Percentiles rank a stretch among this genome's conserved stretches.
Evolutionary conservation across 2,329 filamentous ascomycete species (phyloP).

Genomic region (Cryphonectria carpinicola): DNA sequence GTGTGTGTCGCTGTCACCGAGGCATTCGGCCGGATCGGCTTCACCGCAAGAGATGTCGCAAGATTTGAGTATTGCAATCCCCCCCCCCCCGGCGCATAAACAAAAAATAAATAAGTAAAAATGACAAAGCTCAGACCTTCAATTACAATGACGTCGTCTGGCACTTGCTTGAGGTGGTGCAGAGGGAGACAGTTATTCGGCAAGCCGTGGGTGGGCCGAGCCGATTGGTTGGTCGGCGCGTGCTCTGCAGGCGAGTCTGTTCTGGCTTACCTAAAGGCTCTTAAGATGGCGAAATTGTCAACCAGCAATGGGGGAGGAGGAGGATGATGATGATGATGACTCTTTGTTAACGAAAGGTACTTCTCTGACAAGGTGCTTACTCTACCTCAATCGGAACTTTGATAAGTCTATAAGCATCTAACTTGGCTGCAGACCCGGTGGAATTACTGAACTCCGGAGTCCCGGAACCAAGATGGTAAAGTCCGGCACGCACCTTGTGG

Average conservation of each 20-base stretch:
- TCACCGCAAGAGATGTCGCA: slow-evolving; percentile 2
- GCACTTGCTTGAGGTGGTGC: neutral
- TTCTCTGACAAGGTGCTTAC: neutral
- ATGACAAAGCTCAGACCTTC: neutral
- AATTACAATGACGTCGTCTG: neutral
- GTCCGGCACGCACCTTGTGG: neutral
- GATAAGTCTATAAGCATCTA: neutral
- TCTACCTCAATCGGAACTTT: neutral
- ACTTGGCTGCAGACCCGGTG: neutral
- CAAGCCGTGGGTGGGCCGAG: slow-evolving; percentile 1
- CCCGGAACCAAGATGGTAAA: neutral
- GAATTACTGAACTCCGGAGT: neutral
- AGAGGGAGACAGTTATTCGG: neutral
- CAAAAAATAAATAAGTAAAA: too few species aligned
- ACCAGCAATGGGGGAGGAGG: neutral
- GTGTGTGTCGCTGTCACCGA: slow-evolving; percentile 7
- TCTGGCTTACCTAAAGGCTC: neutral
- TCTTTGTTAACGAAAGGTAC: neutral
- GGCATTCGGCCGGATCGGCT: neutral
- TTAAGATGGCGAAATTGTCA: neutral
- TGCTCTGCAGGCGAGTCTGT: neutral
- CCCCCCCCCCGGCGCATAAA: neutral
- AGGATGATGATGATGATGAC: neutral
- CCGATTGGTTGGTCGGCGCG: neutral
- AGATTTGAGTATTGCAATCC: neutral